phyloP scores from a whole-genome alignment of 2,329 filamentous ascomycete species.

The Claviceps africana region DNA sequence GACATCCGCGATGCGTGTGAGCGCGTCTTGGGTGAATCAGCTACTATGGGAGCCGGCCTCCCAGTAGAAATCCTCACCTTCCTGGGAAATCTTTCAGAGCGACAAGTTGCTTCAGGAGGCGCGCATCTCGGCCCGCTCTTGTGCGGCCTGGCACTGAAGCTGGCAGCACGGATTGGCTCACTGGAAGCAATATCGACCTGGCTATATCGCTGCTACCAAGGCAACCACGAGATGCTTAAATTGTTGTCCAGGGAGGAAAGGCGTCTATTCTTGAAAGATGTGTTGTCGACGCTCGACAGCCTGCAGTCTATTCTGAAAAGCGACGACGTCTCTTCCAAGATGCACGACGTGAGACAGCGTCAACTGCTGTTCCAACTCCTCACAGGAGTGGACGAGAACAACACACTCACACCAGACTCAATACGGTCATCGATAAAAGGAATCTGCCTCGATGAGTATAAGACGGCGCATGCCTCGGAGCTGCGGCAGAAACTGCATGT shows the following conservation, averaged over 20 bases:
- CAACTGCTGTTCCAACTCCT: slow-evolving; percentile 16
- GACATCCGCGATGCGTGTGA: slow-evolving; percentile 13
- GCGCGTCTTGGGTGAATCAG: slow-evolving; percentile 7
- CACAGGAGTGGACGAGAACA: slow-evolving; percentile 15
- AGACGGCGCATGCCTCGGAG: neutral
- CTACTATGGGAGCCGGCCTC: neutral
- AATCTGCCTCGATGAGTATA: slow-evolving; percentile 5
- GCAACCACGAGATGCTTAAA: slow-evolving; percentile 7
- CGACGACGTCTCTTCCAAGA: neutral
- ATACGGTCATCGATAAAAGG: slow-evolving; percentile 13
- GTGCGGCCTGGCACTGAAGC: slow-evolving; percentile 15
- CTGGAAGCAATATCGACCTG: slow-evolving; percentile 13
- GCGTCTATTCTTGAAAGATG: slow-evolving; percentile 9
- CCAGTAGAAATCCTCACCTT: slow-evolving; percentile 18
- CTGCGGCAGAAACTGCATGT: slow-evolving; percentile 10
- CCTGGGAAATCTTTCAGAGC: slow-evolving; percentile 27
- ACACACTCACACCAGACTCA: slow-evolving; percentile 10
- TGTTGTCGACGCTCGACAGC: slow-evolving; percentile 10
- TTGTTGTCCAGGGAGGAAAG: slow-evolving; percentile 3
- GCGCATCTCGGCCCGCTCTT: slow-evolving; percentile 15
- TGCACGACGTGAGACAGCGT: slow-evolving; percentile 6
- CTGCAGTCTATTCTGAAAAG: slow-evolving; percentile 5
- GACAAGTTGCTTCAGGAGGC: slow-evolving; percentile 13
- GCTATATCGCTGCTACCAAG: slow-evolving; percentile 12
- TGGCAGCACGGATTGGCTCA: slow-evolving; percentile 17